Base-by-base conservation (phyloP, 2,329 filamentous ascomycete species). In the Fusarium praegraminearum region DNA sequence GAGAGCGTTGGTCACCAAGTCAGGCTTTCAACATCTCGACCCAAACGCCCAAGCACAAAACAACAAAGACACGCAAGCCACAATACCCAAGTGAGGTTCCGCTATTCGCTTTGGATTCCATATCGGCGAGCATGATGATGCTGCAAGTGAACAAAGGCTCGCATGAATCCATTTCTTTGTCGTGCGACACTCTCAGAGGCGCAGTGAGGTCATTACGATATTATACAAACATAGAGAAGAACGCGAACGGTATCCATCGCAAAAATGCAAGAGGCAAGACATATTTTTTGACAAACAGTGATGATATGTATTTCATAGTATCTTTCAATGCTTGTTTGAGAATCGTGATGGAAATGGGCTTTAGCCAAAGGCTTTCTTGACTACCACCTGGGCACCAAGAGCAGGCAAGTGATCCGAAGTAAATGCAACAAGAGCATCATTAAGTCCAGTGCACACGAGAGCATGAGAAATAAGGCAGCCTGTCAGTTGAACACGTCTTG, bases 21-120 rank as follows among this genome's bases (percentile, higher is more conserved):
- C 20, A 12, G 3, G 16, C 24, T 44, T 41, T 26, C 49, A 12
- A n/a, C 28, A 5, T 18, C n/a, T 40, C 18, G 24, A 35, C 24
- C 24, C 4, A 38, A 32, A 10, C 9, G 26, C 35, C 24, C 32
- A 36, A 41, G 57, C 13, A 43, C 12, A 22, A 26, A 16, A 22
- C 12, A 55, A 68, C 65, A 66, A 69, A 65, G 51, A 22, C 13
- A 16, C 18, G 15, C n/a, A 26, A 40, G 65, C 51, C 61, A 45
- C 24, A 8, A 13, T 12, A 28, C 12, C 3, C 22, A 8, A 18
- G 33, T 24, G 20, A 38, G 12, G 18, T 13, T 16, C 20, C 18
- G 40, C 20, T 18, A 24, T 12, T 18, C 36, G 35, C 7, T 11
- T 32, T 36, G 12, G n/a, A 35, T 18, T 7, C 24, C 13, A 20